Evolutionary conservation across 2,329 filamentous ascomycete genomes (phyloP).

Genomic region (Penicillium olsonii): DNA sequence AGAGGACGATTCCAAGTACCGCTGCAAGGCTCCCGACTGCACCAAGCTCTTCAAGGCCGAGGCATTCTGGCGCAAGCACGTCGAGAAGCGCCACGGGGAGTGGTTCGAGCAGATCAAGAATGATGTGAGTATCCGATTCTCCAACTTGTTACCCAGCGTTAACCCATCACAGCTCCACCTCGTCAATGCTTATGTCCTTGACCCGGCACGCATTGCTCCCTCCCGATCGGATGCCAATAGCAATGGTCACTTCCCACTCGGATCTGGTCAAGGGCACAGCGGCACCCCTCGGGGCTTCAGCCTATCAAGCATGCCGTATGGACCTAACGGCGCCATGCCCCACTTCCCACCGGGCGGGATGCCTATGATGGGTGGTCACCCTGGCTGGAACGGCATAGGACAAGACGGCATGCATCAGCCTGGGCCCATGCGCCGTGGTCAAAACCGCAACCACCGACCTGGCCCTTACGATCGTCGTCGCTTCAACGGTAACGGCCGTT

Average conservation of each 20-base stretch:
- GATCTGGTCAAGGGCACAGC: constrained; percentile 71
- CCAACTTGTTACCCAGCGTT: constrained; percentile 2
- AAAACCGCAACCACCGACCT: constrained; percentile 63
- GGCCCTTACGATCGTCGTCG: constrained; percentile 72
- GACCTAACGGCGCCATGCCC: background rate
- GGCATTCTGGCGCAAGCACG: constrained; percentile 96
- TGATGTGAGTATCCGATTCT: constrained; percentile 65
- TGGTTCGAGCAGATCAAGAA: constrained; percentile 79
- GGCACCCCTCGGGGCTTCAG: constrained; percentile 94
- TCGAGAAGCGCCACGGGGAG: constrained; percentile 91
- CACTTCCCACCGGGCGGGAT: constrained; percentile 36
- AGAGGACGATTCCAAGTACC: constrained; percentile 94
- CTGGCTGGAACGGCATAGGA: constrained; percentile 34
- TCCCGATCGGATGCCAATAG: constrained; percentile 92
- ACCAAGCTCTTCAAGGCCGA: constrained; percentile 97
- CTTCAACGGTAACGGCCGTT: constrained; percentile 50
- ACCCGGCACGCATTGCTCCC: constrained; percentile 91
- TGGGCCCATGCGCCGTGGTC: constrained; percentile 70
- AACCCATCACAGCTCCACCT: constrained; percentile 67
- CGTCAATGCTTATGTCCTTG: constrained; percentile 91
- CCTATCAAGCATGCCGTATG: constrained; percentile 68
- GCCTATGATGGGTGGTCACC: constrained; percentile 34
- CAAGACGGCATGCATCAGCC: constrained; percentile 53
- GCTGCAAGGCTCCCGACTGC: constrained; percentile 95
- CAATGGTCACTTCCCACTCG: constrained; percentile 89